Conservation (phyloP, 2,329 filamentous ascomycete genomes). For the Apiospora arundinis region DNA sequence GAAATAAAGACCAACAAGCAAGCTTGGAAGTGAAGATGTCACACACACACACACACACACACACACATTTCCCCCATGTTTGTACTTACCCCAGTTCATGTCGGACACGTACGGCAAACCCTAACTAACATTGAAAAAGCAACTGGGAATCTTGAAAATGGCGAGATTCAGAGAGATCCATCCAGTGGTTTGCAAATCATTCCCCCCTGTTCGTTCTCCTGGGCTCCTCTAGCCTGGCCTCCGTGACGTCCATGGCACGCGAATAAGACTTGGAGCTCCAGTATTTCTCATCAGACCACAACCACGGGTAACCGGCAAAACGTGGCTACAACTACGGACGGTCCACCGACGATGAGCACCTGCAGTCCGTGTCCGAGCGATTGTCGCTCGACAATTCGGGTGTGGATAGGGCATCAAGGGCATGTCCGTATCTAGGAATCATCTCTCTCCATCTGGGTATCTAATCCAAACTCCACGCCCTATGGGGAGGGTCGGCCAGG, state of each 20-base stretch:
- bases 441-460: neutral
- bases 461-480: neutral
- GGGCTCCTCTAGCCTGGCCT: neutral
- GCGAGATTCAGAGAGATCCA: neutral
- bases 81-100: neutral
- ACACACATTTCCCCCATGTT: conserved; percentile 14
- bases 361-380: too few relatives aligned
- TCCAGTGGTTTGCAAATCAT: neutral
- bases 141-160: neutral
- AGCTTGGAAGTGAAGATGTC: neutral
- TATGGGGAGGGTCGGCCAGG: neutral
- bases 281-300: conserved; percentile 12
- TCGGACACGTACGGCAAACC: neutral
- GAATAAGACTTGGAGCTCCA: conserved; percentile 15
- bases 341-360: neutral
- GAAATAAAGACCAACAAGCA: neutral
- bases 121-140: neutral
- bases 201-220: neutral
- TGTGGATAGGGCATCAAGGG: too few relatives aligned
- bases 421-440: neutral
- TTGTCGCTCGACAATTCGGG: too few relatives aligned
- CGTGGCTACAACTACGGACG: neutral
- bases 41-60: too few relatives aligned
- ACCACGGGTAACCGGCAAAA: conserved; percentile 12
- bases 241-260: conserved; percentile 19